These are phyloP conservation scores for Calonectria hawksworthii DNA, from an alignment of 2,329 filamentous ascomycete species.

Conservation along the genomic window DNA sequence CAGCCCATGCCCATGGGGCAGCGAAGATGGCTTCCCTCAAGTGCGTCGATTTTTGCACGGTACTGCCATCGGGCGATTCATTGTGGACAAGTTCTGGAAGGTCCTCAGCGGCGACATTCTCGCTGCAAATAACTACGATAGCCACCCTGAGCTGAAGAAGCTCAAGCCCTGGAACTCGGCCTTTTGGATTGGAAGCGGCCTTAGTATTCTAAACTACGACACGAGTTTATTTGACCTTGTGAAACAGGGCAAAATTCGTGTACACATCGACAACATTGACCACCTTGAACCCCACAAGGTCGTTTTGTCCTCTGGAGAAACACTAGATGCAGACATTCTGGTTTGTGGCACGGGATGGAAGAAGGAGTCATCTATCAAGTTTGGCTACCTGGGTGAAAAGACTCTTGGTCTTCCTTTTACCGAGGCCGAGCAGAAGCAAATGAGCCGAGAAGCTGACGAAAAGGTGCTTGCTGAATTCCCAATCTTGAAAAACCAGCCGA, in stretches of 20 bases:
- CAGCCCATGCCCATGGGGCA: conserved; percentile 75
- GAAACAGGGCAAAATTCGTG: conserved; percentile 59
- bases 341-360: conserved; percentile 69
- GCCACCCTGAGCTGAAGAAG: conserved; percentile 54
- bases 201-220: conserved; percentile 68
- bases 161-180: conserved; percentile 57
- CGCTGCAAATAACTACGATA: conserved; percentile 60
- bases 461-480: conserved; percentile 38
- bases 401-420: conserved; percentile 36
- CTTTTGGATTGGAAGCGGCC: conserved; percentile 63
- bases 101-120: conserved; percentile 63
- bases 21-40: conserved; percentile 65
- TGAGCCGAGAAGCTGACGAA: conserved; percentile 33
- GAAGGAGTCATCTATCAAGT: conserved; percentile 58
- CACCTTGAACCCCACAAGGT: conserved; percentile 56
- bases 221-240: conserved; percentile 66
- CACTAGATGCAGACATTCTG: conserved; percentile 59
- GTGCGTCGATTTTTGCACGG: conserved; percentile 64
- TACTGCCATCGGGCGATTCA: conserved; percentile 61
- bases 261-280: conserved; percentile 63
- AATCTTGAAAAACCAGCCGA: conserved; percentile 38
- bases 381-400: conserved; percentile 41
- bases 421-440: not conserved
- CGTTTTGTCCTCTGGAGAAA: conserved; percentile 56
- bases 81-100: conserved; percentile 65